phyloP scores from a whole-genome alignment of 169 alveolate genomes.

The Cryptosporidium parvum region DNA sequence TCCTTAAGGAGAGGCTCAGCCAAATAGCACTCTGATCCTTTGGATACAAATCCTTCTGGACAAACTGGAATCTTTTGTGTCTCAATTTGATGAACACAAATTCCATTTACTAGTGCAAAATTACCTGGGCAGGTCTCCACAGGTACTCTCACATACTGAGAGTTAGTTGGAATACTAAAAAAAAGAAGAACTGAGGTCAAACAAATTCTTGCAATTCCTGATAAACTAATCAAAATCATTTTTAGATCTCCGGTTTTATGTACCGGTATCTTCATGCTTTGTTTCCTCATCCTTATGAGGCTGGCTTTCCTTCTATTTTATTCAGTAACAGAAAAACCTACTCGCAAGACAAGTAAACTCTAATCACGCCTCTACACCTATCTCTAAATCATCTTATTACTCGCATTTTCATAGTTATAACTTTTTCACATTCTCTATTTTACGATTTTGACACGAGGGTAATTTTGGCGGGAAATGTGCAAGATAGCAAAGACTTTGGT shows the following conservation, averaged over 20 bases:
- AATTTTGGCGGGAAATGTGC: conserved; percentile 39
- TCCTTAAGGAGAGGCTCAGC: conserved; percentile 65
- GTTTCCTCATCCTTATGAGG: conserved; percentile 3
- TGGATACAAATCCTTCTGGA: conserved; percentile 70
- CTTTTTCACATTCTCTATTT: conserved; percentile 27
- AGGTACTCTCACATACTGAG: conserved; percentile 68
- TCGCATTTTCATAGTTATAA: conserved; percentile 36
- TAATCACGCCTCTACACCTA: neutral
- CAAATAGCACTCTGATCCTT: conserved; percentile 48
- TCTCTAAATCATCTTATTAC: neutral
- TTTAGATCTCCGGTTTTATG: conserved; percentile 13
- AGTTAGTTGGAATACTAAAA: neutral
- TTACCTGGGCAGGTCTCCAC: conserved; percentile 64
- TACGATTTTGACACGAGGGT: conserved; percentile 32
- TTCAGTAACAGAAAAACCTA: conserved; percentile 2
- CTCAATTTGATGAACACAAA: conserved; percentile 62
- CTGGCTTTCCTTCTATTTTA: conserved; percentile 7
- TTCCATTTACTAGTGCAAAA: conserved; percentile 55
- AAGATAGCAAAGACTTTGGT: neutral
- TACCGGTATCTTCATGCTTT: conserved; percentile 8
- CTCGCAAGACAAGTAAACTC: neutral
- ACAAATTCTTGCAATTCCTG: conserved; percentile 3
- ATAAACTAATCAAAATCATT: neutral
- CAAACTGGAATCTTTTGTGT: conserved; percentile 71
- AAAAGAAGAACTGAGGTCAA: conserved; percentile 2